Evolutionary conservation across 768 basidiomycete genomes (phyloP), one percentile per base, ranked within the genome.

Genomic region (Trametes coccinea): DNA sequence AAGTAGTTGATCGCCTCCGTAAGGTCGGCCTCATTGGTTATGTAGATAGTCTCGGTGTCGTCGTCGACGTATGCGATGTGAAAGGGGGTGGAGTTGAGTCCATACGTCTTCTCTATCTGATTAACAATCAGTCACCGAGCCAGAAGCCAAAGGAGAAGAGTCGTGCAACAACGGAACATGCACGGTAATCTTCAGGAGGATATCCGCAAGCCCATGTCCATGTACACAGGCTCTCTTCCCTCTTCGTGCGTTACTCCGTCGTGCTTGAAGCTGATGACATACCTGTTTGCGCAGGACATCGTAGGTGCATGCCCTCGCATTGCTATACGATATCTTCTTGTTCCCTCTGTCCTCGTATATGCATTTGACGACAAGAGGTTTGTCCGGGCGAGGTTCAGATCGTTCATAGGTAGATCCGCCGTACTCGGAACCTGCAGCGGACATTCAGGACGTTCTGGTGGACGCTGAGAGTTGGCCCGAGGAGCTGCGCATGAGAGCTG

Each of bases 1-100:
- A 94, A 95, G 74, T 93, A 98, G 37, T 84, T 80, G 60, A 98
- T 90, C 1, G 95, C 94, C 66, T 96, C 95, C 1, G 86, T 83
- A 22, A 97, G 80, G 68, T 95, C 91, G 4, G 75, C 71, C 59
- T 96, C 92, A 17, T 81, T 84, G 0, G 78, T 74, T 64, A 95
- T 90, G 63, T 79, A 81, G 27, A 81, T 85, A 58, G 84, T 81
- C 71, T 94, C 93, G 60, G 88, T 89, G 60, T 95, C 93, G 70
- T 97, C 93, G 69, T 95, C 93, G 67, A 86, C 90, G 76, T 93
- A 97, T 4, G 86, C 79, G 59, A 98, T 87, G 4, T 78, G 78
- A 68, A 90, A 96, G 5, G 85, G 75, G 0, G 84, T 83, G 4
- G 84, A 83, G 45, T 80, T 85, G 27, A 96, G 82, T 0, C 87